phyloP scores from a whole-genome alignment of 345 rosid species.

The Passiflora organensis region DNA sequence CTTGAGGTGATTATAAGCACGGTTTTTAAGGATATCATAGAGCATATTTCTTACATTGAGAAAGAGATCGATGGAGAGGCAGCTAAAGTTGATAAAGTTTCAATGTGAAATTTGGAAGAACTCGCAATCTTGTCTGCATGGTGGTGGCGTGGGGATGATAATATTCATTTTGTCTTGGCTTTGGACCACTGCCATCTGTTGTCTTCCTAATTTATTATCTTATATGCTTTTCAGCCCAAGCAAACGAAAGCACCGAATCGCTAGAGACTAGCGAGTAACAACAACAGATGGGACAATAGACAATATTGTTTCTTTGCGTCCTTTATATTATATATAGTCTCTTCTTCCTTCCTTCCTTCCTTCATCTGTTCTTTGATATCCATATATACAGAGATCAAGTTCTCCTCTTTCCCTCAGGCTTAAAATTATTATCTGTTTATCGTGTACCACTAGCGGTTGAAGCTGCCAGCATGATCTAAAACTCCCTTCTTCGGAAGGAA shows the following conservation, averaged over 20 bases:
- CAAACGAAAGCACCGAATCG: neutral
- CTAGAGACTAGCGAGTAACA: neutral
- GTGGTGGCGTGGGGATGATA: conserved; percentile 34
- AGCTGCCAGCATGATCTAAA: conserved; percentile 99
- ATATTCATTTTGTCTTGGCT: conserved; percentile 43
- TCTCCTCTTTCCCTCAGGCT: neutral
- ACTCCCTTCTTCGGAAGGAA: conserved; percentile 4
- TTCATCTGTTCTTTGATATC: neutral
- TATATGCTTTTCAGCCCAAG: neutral
- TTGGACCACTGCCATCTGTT: conserved; percentile 33
- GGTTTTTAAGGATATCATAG: conserved; percentile 6
- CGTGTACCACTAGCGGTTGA: conserved; percentile 64
- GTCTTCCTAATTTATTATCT: neutral
- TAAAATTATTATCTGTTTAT: no score
- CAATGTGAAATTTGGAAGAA: conserved; percentile 10
- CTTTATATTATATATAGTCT: neutral
- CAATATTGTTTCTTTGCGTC: neutral
- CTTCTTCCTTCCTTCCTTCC: neutral
- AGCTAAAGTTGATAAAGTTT: conserved; percentile 9
- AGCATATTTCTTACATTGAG: neutral
- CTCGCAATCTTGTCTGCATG: conserved; percentile 31
- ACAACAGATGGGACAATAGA: neutral
- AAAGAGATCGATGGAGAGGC: conserved; percentile 3
- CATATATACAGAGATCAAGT: neutral
- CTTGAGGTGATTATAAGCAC: neutral